Percentiles rank a stretch among this genome's conserved stretches.
These are phyloP conservation scores for Trifolium repens DNA, from an alignment of 306 rosid species.

Conservation along the genomic window DNA sequence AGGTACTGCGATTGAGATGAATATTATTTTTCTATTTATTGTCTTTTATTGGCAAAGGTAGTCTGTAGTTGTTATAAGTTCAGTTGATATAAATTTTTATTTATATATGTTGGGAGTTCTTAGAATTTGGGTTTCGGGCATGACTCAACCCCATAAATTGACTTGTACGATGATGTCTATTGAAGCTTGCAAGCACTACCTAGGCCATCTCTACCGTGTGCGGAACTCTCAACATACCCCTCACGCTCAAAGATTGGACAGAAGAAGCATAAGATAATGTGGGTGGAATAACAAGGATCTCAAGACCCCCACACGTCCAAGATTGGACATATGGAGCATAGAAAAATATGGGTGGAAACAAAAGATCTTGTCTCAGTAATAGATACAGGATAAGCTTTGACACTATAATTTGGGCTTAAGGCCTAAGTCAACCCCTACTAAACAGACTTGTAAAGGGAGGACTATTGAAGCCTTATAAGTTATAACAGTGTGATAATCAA, in stretches of 20 bases:
- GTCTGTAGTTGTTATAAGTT: neutral
- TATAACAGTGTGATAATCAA: too few species aligned
- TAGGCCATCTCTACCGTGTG: neutral
- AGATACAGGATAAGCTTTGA: too few species aligned
- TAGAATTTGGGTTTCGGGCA: neutral
- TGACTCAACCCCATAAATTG: neutral
- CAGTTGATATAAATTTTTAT: neutral
- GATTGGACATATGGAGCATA: too few species aligned
- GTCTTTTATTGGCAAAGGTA: slow-evolving; percentile 16
- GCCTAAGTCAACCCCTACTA: too few species aligned
- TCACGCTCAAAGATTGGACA: neutral
- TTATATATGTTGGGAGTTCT: neutral
- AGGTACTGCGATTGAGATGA: slow-evolving; percentile 23
- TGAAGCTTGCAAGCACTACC: neutral
- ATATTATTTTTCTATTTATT: slow-evolving; percentile 25
- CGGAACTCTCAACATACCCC: neutral
- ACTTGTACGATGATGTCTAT: neutral
- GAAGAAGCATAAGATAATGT: neutral
- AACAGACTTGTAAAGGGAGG: too few species aligned
- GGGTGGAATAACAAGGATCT: neutral
- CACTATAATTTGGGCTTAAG: too few species aligned
- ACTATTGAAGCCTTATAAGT: too few species aligned
- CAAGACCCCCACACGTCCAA: too few species aligned
- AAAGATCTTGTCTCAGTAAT: too few species aligned
- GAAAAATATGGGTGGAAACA: too few species aligned